Evolutionary conservation across 805 yeast genomes (phyloP).

Genomic region (Candida methanosorbosa): DNA sequence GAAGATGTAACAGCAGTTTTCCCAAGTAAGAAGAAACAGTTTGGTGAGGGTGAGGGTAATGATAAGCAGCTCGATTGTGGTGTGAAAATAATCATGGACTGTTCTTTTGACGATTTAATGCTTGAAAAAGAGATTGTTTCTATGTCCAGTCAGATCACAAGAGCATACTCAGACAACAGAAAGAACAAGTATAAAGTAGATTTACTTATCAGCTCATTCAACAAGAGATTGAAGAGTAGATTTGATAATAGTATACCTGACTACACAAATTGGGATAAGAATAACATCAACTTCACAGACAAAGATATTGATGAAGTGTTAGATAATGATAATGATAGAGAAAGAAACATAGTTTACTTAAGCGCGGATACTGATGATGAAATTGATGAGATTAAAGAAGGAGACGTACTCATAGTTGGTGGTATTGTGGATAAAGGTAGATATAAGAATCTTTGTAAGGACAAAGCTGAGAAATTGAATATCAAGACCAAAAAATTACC

Average conservation of each 20-base stretch:
- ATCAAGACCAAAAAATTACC: slow-evolving; percentile 74
- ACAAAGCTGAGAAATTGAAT: slow-evolving; percentile 71
- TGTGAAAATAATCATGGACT: slow-evolving; percentile 64
- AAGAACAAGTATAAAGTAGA: slow-evolving; percentile 49
- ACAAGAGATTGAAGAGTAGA: slow-evolving; percentile 54
- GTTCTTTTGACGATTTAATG: slow-evolving; percentile 90
- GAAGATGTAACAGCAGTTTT: slow-evolving; percentile 27
- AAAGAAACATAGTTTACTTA: slow-evolving; percentile 49
- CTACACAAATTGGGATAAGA: slow-evolving; percentile 54
- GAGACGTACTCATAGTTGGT: slow-evolving; percentile 78
- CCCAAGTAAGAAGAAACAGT: slow-evolving; percentile 19
- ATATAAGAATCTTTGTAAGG: slow-evolving; percentile 67
- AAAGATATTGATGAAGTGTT: slow-evolving; percentile 26
- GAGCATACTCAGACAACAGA: slow-evolving; percentile 75
- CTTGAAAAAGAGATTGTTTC: slow-evolving; percentile 61
- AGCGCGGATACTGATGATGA: slow-evolving; percentile 82
- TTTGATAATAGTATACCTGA: slow-evolving; percentile 57
- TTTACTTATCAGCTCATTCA: slow-evolving; percentile 55
- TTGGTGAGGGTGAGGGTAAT: slow-evolving; percentile 25
- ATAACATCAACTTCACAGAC: slow-evolving; percentile 41
- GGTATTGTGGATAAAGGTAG: slow-evolving; percentile 96
- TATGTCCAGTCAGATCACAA: slow-evolving; percentile 68
- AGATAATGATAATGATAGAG: slow-evolving; percentile 14
- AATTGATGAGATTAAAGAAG: slow-evolving; percentile 54
- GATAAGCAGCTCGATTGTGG: slow-evolving; percentile 38